Evolutionary conservation across 345 rosid genomes (phyloP), one percentile per base, ranked within the genome.

Genomic region (Erysimum cheiranthoides): DNA sequence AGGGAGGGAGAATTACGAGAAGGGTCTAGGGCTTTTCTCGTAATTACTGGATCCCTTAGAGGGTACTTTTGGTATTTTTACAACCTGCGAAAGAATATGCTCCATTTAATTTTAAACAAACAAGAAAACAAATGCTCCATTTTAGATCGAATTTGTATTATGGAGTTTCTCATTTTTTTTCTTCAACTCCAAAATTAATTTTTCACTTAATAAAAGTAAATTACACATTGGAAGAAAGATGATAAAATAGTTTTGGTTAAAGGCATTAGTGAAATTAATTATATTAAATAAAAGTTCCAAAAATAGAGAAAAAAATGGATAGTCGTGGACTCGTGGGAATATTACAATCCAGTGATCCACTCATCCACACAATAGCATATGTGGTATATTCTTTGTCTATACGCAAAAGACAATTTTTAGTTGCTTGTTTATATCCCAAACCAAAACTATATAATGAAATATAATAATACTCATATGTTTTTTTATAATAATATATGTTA

Each of bases 1-100:
- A 39, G 13, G 45, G 81, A 78, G 73, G 69, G 73, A 78, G 64
- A 66, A 59, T 50, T 66, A 66, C 81, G 58, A 72, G 34, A 78
- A 59, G 72, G 46, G 67, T 77, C 67, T 56, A 53, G 3, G 73
- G 51, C 42, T 66, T 64, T 64, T 31, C 8, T 12, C 14, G 71
- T 53, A 40, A 52, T 63, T 73, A 62, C 1, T 1, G 4, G 2
- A 17, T 61, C 2, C 6, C 4, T 27, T n/a, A 0, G 5, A 73
- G 76, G 76, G 53, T 62, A 62, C 0, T 0, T 0, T 63, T 30
- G 70, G 70, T 52, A 52, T 51, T 59, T 61, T 0, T 38, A 11
- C n/a, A 7, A 61, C 34, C 49, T 61, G 7, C 47, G 34, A 57
- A 34, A 57, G 68, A 16, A 50, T 13, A 18, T 32, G 65, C 53